Conservation (phyloP, 441 rosid genomes). For the Macaranga tanarius region DNA sequence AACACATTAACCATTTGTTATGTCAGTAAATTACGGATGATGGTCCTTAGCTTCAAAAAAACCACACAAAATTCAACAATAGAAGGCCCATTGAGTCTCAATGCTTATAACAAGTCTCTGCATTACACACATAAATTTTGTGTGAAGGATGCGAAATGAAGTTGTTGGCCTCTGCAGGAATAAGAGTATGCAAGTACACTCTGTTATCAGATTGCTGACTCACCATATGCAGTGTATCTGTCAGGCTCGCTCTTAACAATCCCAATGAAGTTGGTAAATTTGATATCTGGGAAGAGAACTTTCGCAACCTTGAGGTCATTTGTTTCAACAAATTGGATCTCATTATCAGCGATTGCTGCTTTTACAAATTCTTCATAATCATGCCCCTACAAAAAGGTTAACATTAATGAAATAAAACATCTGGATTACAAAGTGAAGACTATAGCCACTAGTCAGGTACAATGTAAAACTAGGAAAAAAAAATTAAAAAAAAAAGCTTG, state of each 20-base stretch:
- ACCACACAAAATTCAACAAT: constrained; percentile 11
- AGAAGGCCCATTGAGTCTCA: background rate
- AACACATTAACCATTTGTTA: constrained; percentile 19
- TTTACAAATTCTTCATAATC: constrained; percentile 62
- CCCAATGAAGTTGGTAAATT: constrained; percentile 52
- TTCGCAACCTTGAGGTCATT: constrained; percentile 47
- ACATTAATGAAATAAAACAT: background rate
- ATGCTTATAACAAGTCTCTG: background rate
- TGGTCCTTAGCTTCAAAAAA: constrained; percentile 2
- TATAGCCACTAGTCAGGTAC: no score
- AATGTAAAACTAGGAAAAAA: background rate
- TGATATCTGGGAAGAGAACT: constrained; percentile 61
- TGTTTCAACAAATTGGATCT: constrained; percentile 77
- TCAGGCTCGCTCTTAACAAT: constrained; percentile 84
- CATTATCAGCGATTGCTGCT: constrained; percentile 66
- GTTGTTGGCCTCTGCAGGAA: background rate
- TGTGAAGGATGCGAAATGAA: background rate
- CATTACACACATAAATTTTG: background rate
- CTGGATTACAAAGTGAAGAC: no score
- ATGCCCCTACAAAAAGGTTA: constrained; percentile 48
- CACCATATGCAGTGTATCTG: constrained; percentile 66
- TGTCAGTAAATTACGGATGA: constrained; percentile 18
- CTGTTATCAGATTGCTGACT: constrained; percentile 29
- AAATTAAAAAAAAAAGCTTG: background rate
- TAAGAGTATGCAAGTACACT: background rate